Percentiles rank a stretch among this genome's conserved stretches.
Evolutionary conservation across 495 filamentous ascomycete species (phyloP).

Genomic region (Daldinia grandis): DNA sequence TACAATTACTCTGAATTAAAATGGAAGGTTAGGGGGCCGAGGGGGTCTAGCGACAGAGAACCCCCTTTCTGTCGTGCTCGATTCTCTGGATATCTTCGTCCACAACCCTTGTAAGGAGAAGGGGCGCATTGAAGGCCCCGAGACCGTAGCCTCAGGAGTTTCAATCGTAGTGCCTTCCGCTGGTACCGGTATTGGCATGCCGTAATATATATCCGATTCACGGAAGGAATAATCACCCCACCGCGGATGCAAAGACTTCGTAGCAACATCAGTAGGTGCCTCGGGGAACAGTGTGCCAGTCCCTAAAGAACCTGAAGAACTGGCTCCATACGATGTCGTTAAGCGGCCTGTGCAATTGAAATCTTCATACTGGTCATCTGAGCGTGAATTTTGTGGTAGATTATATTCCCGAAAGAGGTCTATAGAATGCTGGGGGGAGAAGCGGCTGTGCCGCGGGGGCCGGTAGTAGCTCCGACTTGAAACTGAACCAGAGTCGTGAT

Average conservation of each 20-base stretch:
- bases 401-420: neutral
- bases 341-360: neutral
- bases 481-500: neutral
- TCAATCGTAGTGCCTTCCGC: neutral
- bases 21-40: neutral
- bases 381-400: neutral
- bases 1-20: neutral
- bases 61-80: neutral
- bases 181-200: neutral
- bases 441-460: neutral
- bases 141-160: neutral
- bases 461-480: neutral
- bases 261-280: constrained; percentile 51
- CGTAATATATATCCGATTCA: constrained; percentile 31
- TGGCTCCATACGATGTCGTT: neutral
- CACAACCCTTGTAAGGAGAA: neutral
- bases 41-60: neutral
- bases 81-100: neutral
- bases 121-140: neutral
- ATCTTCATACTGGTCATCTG: neutral
- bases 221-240: constrained; percentile 34
- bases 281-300: neutral
- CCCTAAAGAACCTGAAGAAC: neutral
- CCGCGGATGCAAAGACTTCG: constrained; percentile 18
- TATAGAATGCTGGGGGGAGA: neutral